Evolutionary conservation across 179 eudicot genomes (phyloP).

Genomic region (Monotropa hypopitys): DNA sequence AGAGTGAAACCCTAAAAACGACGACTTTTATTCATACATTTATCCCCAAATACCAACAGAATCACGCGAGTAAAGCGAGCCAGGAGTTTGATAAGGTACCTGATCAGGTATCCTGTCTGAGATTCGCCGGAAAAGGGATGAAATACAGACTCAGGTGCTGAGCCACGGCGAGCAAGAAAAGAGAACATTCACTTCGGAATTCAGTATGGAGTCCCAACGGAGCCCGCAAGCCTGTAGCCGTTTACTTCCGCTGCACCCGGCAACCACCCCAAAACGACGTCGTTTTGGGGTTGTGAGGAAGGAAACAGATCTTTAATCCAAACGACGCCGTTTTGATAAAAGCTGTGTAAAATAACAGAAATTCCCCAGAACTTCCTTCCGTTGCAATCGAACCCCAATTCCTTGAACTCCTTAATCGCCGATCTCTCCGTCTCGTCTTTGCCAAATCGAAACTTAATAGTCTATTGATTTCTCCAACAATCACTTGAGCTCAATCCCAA

Average conservation of each 20-base stretch:
- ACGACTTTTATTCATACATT: background rate
- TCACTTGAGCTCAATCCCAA: conserved; percentile 38
- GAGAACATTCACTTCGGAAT: background rate
- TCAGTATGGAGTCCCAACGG: background rate
- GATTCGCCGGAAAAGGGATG: background rate
- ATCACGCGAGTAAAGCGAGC: background rate
- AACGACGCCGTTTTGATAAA: too few species aligned
- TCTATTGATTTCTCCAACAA: conserved; percentile 57
- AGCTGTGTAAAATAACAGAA: too few species aligned
- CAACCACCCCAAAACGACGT: too few species aligned
- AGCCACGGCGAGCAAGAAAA: background rate
- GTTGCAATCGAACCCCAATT: too few species aligned
- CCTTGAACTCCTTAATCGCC: too few species aligned
- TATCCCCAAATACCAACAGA: background rate
- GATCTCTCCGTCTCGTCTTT: too few species aligned
- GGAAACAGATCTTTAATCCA: too few species aligned
- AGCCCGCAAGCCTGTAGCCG: too few species aligned
- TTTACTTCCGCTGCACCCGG: too few species aligned
- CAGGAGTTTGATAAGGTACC: background rate
- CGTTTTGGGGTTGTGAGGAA: too few species aligned
- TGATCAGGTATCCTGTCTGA: background rate
- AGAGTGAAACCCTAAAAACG: background rate
- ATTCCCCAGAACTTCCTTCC: too few species aligned
- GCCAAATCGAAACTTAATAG: conserved; percentile 44
- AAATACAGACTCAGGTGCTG: background rate